These are phyloP conservation scores for Capronia epimyces DNA, from an alignment of 2,329 filamentous ascomycete genomes.

Conservation along the genomic window DNA sequence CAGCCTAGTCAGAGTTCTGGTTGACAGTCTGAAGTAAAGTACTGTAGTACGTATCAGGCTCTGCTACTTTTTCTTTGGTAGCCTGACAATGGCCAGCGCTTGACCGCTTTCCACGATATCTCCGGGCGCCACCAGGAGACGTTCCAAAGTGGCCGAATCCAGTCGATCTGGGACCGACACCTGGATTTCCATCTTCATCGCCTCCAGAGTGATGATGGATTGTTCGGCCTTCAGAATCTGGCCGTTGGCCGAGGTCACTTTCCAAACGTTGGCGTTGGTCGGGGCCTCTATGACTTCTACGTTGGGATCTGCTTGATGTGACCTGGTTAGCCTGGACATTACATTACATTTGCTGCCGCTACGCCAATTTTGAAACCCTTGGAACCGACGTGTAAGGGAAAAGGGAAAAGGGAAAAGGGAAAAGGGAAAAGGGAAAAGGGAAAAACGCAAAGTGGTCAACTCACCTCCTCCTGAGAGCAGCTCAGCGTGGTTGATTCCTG, in stretches of 20 bases:
- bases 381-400: too few relatives aligned
- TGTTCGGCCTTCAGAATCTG: slow-evolving; percentile 37
- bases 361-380: too few relatives aligned
- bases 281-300: slow-evolving; percentile 37
- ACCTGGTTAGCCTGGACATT: too few relatives aligned
- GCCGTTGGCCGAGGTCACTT: slow-evolving; percentile 41
- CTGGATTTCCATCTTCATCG: slow-evolving; percentile 54
- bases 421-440: too few relatives aligned
- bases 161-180: slow-evolving; percentile 28
- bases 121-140: not conserved
- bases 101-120: not conserved
- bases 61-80: too few relatives aligned
- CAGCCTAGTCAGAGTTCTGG: too few relatives aligned
- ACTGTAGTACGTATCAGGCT: too few relatives aligned
- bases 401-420: too few relatives aligned
- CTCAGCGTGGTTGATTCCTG: slow-evolving; percentile 17
- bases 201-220: slow-evolving; percentile 42
- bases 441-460: slow-evolving; percentile 33
- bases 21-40: too few relatives aligned
- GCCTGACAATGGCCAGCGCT: too few relatives aligned
- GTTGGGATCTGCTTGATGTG: slow-evolving; percentile 33
- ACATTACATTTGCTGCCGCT: too few relatives aligned
- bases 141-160: not conserved
- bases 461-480: slow-evolving; percentile 36
- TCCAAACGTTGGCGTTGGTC: slow-evolving; percentile 51